Base-by-base conservation (phyloP, 306 rosid genomes). In the Rosa lucieae region DNA sequence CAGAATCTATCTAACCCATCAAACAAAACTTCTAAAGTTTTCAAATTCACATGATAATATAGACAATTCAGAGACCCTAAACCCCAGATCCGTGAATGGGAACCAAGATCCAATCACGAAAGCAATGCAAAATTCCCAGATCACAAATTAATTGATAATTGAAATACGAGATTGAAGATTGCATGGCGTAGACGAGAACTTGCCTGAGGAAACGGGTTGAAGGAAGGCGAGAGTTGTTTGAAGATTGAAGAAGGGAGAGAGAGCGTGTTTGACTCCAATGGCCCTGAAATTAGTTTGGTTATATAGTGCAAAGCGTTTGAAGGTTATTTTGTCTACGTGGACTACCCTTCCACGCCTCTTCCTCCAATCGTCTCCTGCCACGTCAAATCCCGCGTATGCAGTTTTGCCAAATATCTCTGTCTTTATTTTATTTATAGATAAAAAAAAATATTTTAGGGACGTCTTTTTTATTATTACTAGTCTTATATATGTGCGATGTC, bases 351-450 rank as follows among this genome's bases (percentile, higher is more conserved):
- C 84, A 80, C 82, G 84, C 51, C 48, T 10, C 46, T n/a, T 8
- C 15, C 6, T 7, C 82, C 85, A 81, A 81, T 84, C 11, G 17
- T 0, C 0, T 72, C 5, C 8, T 26, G 77, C 87, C 87, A 81
- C 73, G 42, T 81, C 42, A 4, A 23, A 3, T 62, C 0, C 5
- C 26, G 3, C 73, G 11, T 51, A 61, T 53, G 49, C 66, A 35
- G 10, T 37, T 65, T 1, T 40, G 53, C 77, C 63, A 44, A 12
- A 44, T 46, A 23, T 23, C 6, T 5, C 10, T 5, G 37, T 1
- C 4, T 21, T 44, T 51, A 0, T 44, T 44, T 44, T 40, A 40
- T 40, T 40, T 6, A 40, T 6, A 40, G 44, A 5, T 40, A 40
- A 40, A 40, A 32, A 32, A 32, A 32, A 32, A 32, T 2, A 32